Conservation (phyloP, 108 stramenopile genomes). For the Phaeodactylum tricornutum region DNA sequence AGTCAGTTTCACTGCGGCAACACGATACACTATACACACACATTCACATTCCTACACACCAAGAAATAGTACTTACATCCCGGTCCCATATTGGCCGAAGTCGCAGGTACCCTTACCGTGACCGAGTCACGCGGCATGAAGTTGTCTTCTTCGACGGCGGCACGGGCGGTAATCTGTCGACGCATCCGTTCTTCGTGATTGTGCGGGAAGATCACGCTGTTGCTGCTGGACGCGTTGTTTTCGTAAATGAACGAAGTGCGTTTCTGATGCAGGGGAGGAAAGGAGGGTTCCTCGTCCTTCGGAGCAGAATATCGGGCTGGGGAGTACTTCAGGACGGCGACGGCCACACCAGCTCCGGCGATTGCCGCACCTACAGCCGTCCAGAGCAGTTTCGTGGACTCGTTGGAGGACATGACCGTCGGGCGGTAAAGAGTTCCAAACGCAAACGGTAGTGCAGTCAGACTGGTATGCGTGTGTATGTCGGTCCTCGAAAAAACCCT, state of each 20-base stretch:
- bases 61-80: slow-evolving; percentile 85
- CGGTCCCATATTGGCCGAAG: slow-evolving; percentile 96
- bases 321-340: slow-evolving; percentile 19
- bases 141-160: slow-evolving; percentile 80
- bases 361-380: slow-evolving; percentile 46
- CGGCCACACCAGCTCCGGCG: slow-evolving; percentile 38
- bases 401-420: slow-evolving; percentile 11
- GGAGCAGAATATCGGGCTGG: no score
- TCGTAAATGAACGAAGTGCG: slow-evolving; percentile 12
- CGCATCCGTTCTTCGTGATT: slow-evolving; percentile 87
- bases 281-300: neutral
- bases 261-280: neutral
- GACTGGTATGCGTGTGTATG: no score
- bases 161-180: slow-evolving; percentile 69
- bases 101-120: slow-evolving; percentile 96
- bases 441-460: no score
- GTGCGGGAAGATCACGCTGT: slow-evolving; percentile 57
- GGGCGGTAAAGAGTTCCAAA: neutral
- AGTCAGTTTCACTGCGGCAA: no score
- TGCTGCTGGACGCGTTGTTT: neutral
- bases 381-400: slow-evolving; percentile 25
- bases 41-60: no score
- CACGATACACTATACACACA: no score
- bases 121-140: slow-evolving; percentile 64
- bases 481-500: no score